Conservation (phyloP, 2,329 filamentous ascomycete genomes). For the Didymella lethalis region DNA sequence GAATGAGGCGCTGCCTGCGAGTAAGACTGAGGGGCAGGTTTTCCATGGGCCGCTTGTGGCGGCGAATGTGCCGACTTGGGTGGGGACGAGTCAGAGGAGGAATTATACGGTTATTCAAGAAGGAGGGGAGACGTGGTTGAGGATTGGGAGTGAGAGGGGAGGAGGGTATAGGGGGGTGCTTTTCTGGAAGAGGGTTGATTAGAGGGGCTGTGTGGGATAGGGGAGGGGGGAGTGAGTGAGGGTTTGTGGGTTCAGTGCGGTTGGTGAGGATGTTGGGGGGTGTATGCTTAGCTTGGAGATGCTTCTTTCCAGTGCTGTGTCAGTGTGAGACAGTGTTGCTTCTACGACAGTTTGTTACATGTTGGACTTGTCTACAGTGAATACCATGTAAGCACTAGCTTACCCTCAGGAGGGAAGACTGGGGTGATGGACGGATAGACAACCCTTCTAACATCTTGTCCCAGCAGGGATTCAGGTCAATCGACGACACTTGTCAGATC, state of each 20-base stretch:
- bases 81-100: slow-evolving; percentile 28
- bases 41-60: slow-evolving; percentile 40
- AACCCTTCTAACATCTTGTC: too few relatives aligned
- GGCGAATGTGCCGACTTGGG: slow-evolving; percentile 39
- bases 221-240: too few relatives aligned
- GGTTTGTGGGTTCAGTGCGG: too few relatives aligned
- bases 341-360: too few relatives aligned
- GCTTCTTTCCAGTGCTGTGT: too few relatives aligned
- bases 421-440: too few relatives aligned
- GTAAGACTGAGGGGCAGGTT: slow-evolving; percentile 31
- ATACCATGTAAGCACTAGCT: too few relatives aligned
- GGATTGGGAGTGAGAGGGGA: slow-evolving; percentile 36
- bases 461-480: not conserved
- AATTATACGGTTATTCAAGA: slow-evolving; percentile 38
- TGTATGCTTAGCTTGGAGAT: too few relatives aligned
- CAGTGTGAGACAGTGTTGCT: too few relatives aligned
- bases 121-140: slow-evolving; percentile 26
- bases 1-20: slow-evolving; percentile 27
- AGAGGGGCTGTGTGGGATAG: not conserved
- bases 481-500: not conserved
- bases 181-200: slow-evolving; percentile 38
- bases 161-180: slow-evolving; percentile 33
- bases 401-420: too few relatives aligned
- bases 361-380: too few relatives aligned
- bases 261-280: too few relatives aligned